Evolutionary conservation across 306 rosid genomes (phyloP).

Genomic region (Mimosa pudica): DNA sequence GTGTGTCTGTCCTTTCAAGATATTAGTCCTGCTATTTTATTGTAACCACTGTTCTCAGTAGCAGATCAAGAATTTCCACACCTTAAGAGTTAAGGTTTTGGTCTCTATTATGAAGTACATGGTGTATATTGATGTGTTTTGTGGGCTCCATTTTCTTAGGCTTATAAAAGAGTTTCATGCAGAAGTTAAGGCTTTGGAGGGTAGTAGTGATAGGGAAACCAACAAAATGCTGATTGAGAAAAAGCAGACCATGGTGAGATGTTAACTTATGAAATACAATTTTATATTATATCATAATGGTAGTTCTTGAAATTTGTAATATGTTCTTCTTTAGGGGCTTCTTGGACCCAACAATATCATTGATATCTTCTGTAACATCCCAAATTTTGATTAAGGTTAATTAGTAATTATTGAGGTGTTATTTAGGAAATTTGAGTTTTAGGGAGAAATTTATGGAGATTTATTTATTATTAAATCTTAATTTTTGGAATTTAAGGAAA

Average conservation of each 20-base stretch:
- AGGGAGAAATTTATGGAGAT: no score
- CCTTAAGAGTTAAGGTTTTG: constrained; percentile 30
- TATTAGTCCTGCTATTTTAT: not conserved
- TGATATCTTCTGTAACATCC: no score
- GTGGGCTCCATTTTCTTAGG: constrained; percentile 51
- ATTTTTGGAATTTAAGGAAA: no score
- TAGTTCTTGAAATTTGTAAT: not conserved
- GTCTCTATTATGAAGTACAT: constrained; percentile 4
- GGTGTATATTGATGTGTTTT: constrained; percentile 5
- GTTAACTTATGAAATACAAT: not conserved
- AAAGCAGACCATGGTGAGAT: constrained; percentile 87
- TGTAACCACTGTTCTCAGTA: constrained; percentile 20
- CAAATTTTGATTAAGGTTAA: no score
- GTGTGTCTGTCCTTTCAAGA: not conserved
- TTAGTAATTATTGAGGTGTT: no score
- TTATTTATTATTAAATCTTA: no score
- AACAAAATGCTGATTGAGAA: constrained; percentile 87
- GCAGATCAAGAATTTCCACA: constrained; percentile 10
- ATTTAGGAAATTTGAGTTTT: no score
- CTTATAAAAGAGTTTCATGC: constrained; percentile 91
- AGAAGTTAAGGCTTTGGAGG: constrained; percentile 76
- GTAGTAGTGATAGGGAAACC: constrained; percentile 61
- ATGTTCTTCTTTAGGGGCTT: constrained; percentile 1
- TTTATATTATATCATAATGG: not conserved
- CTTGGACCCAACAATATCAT: not conserved